Evolutionary conservation across 1,284 basidiomycete genomes (phyloP).

Genomic region (Cutaneotrichosporon cyanovorans): DNA sequence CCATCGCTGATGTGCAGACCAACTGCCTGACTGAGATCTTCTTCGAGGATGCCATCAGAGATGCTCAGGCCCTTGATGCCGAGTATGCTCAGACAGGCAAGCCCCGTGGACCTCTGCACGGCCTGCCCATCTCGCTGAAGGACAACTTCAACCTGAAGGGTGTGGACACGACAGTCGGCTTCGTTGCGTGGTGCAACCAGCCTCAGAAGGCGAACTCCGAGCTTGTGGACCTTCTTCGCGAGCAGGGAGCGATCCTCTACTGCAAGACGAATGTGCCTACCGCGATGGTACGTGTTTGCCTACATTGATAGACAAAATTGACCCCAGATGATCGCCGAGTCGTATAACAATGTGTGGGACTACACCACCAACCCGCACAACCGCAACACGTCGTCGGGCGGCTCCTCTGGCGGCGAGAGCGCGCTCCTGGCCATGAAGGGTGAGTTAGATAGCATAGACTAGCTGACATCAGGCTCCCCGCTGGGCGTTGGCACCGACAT

Average conservation of each 20-base stretch:
- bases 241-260: conserved; percentile 31
- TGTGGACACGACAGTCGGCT: conserved; percentile 43
- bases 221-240: conserved; percentile 28
- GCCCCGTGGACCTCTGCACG: conserved; percentile 48
- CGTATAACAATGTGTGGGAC: conserved; percentile 52
- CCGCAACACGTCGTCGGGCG: conserved; percentile 52
- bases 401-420: conserved; percentile 58
- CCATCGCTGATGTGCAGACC: conserved; percentile 24
- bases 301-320: neutral
- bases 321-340: conserved; percentile 30
- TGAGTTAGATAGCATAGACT: conserved; percentile 4
- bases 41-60: conserved; percentile 44
- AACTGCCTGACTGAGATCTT: conserved; percentile 49
- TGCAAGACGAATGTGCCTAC: conserved; percentile 40
- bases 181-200: conserved; percentile 30
- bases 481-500: conserved; percentile 64
- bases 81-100: conserved; percentile 40
- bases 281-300: conserved; percentile 21
- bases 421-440: conserved; percentile 54
- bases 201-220: conserved; percentile 25
- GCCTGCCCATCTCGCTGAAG: conserved; percentile 50
- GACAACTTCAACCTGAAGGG: conserved; percentile 40
- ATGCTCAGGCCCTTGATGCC: conserved; percentile 46
- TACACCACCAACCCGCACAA: conserved; percentile 61
- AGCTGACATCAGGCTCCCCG: conserved; percentile 48